Evolutionary conservation across 768 basidiomycete genomes (phyloP), one percentile per base, ranked within the genome.

Genomic region (Lactarius sanguifluus): DNA sequence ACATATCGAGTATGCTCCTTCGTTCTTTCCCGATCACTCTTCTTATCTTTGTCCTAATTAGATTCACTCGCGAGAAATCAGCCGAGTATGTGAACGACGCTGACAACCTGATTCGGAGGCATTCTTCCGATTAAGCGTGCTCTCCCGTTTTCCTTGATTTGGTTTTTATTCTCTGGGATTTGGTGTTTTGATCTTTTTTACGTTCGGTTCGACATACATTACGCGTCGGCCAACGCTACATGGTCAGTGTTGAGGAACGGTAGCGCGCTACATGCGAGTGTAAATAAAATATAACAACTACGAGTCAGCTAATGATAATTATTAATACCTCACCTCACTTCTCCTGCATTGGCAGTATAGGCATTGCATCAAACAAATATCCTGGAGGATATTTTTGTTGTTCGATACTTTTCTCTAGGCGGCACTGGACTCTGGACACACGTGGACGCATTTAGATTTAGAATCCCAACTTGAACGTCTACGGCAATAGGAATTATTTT

Each of bases 1-100:
- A 58, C 86, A 84, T 57, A 78, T 88, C 54, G 91, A 85, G 89
- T 94, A 68, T 23, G 69, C 36, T 38, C 12, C 12, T 28, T 16
- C 50, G 32, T 58, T 25, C 4, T 13, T 38, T 2, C 18, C 16
- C 38, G 18, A 8, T 15, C 16, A 79, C 41, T 67, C 61, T 34
- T 13, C 55, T 59, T 32, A 52, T 45, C 1, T 40, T 61, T 25
- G 13, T 10, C 25, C 15, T 12, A 18, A 32, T 34, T 20, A 71
- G 69, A 50, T 67, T 71, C 36, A 59, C 58, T 55, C 57, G 59
- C 55, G 62, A 69, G 52, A 57, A 16, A 45, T 60, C 67, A 20
- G 47, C 63, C 32, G 56, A 71, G 36, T 67, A 66, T 36, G 71
- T 68, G 55, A 55, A 58, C 16, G 61, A 66, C 41, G 56, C 36